Conservation (phyloP, 495 filamentous ascomycete genomes). For the Talaromyces liani region DNA sequence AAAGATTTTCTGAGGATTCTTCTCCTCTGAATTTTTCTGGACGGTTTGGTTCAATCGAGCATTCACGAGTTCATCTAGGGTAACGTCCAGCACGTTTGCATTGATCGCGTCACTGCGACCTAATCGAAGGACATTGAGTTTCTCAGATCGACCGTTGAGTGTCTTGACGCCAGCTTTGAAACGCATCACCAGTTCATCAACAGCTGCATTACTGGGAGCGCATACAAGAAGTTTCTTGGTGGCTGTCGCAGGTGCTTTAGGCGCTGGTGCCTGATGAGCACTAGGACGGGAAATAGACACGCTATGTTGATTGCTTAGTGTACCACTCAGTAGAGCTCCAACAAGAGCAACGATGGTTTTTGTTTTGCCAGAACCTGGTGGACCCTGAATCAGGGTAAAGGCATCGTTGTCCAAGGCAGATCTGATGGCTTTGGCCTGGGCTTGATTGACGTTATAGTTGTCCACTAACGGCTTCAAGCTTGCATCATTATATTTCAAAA, state of each 20-base stretch:
- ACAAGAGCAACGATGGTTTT: constrained; percentile 98
- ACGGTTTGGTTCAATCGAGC: constrained; percentile 49
- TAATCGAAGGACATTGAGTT: constrained; percentile 79
- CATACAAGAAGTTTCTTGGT: constrained; percentile 88
- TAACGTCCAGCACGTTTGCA: constrained; percentile 80
- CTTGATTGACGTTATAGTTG: constrained; percentile 77
- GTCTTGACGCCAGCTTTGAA: constrained; percentile 85
- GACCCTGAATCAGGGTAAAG: constrained; percentile 93
- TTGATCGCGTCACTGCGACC: constrained; percentile 93
- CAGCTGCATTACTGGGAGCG: constrained; percentile 93
- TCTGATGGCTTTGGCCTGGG: constrained; percentile 87
- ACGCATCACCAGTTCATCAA: constrained; percentile 91
- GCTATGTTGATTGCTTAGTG: constrained; percentile 41
- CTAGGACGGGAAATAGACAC: constrained; percentile 45
- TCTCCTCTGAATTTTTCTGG: constrained; percentile 35
- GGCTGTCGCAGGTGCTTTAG: constrained; percentile 21
- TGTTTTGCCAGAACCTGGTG: constrained; percentile 94
- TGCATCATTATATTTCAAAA: constrained; percentile 69
- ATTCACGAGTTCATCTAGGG: constrained; percentile 85
- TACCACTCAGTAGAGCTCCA: constrained; percentile 68
- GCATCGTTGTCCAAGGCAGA: constrained; percentile 91
- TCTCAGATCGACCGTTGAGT: constrained; percentile 57
- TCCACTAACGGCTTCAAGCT: constrained; percentile 56
- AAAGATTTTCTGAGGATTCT: constrained; percentile 69
- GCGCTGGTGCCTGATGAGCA: constrained; percentile 12